Percentiles rank a stretch among this genome's conserved stretches.
Evolutionary conservation across 192 early-diverging fungal species (phyloP).

Genomic region (Podila clonocystis): DNA sequence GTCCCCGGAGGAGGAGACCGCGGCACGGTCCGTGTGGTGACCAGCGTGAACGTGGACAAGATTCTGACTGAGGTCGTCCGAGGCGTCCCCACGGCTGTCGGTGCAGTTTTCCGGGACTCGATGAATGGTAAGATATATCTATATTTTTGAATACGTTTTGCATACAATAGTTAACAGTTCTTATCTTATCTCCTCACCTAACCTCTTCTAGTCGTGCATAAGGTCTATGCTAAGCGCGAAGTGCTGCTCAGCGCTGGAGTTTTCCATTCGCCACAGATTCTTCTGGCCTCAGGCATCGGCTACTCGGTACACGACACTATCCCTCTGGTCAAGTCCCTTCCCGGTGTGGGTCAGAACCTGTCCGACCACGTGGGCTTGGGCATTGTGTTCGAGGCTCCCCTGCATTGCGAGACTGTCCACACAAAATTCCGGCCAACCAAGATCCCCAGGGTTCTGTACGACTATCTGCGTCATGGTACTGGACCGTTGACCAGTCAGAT

Average conservation of each 20-base stretch:
- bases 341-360: neutral
- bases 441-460: neutral
- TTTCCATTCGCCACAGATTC: conserved; percentile 39
- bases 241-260: conserved; percentile 54
- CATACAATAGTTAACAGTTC: neutral
- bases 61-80: conserved; percentile 1
- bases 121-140: conserved; percentile 6
- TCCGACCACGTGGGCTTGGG: neutral
- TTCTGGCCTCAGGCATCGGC: conserved; percentile 55
- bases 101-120: conserved; percentile 23
- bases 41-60: conserved; percentile 4
- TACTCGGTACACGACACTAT: conserved; percentile 2
- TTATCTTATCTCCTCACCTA: neutral
- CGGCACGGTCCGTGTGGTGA: conserved; percentile 20
- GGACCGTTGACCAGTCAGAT: neutral
- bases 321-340: neutral
- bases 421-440: neutral
- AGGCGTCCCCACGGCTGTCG: conserved; percentile 12
- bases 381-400: neutral
- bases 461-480: conserved; percentile 1
- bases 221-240: conserved; percentile 29
- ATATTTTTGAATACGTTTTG: neutral
- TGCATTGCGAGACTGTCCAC: neutral
- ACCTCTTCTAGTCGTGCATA: conserved; percentile 12
- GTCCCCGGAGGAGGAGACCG: conserved; percentile 23